Evolutionary conservation across 441 rosid species (phyloP).

Genomic region (Pelargonium australe): DNA sequence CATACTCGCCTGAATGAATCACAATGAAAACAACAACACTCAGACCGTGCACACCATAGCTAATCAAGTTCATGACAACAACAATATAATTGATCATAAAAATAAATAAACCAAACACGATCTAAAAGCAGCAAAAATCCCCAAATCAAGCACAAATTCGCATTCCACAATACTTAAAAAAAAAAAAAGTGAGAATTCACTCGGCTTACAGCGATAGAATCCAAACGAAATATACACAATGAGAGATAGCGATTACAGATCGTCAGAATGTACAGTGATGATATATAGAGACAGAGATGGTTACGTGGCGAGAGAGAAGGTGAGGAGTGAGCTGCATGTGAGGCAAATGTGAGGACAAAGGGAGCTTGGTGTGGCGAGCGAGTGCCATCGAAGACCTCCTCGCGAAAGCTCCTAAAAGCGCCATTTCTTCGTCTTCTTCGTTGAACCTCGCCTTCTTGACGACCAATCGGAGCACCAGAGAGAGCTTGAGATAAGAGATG

Average conservation of each 20-base stretch:
- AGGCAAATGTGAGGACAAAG: constrained; percentile 22
- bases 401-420: no score
- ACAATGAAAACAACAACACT: background rate
- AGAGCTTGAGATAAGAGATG: no score
- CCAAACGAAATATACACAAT: background rate
- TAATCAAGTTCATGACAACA: background rate
- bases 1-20: constrained; percentile 52
- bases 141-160: background rate
- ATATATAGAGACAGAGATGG: background rate
- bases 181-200: background rate
- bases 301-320: constrained; percentile 41
- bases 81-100: background rate
- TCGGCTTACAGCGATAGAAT: no score
- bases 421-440: no score
- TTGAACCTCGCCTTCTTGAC: no score
- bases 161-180: background rate
- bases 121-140: background rate
- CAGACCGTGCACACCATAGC: background rate
- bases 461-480: no score
- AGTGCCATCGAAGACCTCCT: constrained; percentile 18
- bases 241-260: background rate
- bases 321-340: constrained; percentile 32
- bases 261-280: no score
- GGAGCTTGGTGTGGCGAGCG: constrained; percentile 24
- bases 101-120: background rate